Conservation (phyloP, 768 basidiomycete genomes). For the Russula virescens region DNA sequence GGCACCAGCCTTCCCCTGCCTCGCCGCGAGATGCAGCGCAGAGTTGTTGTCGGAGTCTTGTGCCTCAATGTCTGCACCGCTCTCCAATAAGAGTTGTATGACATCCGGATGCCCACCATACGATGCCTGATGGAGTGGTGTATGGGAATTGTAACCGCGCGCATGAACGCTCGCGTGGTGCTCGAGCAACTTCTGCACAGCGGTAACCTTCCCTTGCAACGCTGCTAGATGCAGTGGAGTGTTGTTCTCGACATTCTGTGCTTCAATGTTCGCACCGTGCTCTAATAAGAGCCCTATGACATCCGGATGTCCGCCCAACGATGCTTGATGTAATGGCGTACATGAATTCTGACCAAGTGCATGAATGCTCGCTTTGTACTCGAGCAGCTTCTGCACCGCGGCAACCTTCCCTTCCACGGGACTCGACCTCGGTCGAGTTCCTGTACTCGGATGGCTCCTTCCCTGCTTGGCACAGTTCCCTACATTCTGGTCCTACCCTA, state of each 20-base stretch:
- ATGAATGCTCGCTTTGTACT: too few relatives aligned
- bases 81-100: not conserved
- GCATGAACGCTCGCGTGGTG: not conserved
- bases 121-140: not conserved
- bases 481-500: too few relatives aligned
- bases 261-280: not conserved
- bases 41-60: too few relatives aligned
- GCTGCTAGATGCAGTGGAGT: too few relatives aligned
- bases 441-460: too few relatives aligned
- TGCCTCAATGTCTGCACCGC: not conserved
- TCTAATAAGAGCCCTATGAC: not conserved
- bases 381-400: not conserved
- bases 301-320: not conserved
- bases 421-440: too few relatives aligned
- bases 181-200: too few relatives aligned
- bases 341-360: not conserved
- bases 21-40: not conserved
- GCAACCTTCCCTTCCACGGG: not conserved
- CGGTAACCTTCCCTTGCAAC: too few relatives aligned
- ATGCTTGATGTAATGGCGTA: not conserved
- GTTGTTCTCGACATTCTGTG: too few relatives aligned
- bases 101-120: not conserved
- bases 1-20: not conserved
- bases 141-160: not conserved
- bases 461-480: too few relatives aligned